These are phyloP conservation scores for Diaporthe citriasiana DNA, from an alignment of 2,329 filamentous ascomycete species.

Conservation along the genomic window DNA sequence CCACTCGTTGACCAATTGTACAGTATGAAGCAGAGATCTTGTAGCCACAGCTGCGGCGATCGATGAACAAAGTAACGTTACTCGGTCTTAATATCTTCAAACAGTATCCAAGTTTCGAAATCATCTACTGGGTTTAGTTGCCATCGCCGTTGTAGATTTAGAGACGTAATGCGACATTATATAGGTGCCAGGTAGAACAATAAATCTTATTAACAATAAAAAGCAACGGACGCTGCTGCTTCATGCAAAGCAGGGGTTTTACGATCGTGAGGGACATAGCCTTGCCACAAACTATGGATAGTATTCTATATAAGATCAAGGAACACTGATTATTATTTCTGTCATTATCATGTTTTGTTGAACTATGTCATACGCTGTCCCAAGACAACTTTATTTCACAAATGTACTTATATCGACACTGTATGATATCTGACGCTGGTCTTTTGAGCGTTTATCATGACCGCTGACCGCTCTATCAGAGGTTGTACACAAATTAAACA, in stretches of 20 bases:
- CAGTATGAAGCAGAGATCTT: neutral
- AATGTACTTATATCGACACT: too few relatives aligned
- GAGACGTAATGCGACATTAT: neutral
- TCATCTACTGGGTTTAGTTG: neutral
- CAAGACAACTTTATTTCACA: too few relatives aligned
- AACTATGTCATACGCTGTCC: too few relatives aligned
- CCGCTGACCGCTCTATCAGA: too few relatives aligned
- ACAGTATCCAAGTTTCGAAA: neutral
- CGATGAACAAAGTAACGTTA: too few relatives aligned
- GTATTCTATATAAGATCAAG: too few relatives aligned
- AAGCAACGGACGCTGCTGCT: neutral
- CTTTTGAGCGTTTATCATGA: too few relatives aligned
- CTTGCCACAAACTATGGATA: too few relatives aligned
- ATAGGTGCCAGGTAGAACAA: neutral
- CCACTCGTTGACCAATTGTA: conserved; percentile 1
- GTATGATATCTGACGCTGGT: too few relatives aligned
- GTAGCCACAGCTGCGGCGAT: neutral
- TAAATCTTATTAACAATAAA: neutral
- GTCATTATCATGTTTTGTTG: too few relatives aligned
- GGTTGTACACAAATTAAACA: too few relatives aligned
- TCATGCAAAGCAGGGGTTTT: neutral
- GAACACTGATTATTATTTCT: too few relatives aligned
- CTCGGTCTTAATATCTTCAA: neutral
- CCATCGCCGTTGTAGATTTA: neutral
- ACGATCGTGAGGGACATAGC: neutral